Base-by-base conservation (phyloP, 306 rosid species). In the Cicer yamashitae region DNA sequence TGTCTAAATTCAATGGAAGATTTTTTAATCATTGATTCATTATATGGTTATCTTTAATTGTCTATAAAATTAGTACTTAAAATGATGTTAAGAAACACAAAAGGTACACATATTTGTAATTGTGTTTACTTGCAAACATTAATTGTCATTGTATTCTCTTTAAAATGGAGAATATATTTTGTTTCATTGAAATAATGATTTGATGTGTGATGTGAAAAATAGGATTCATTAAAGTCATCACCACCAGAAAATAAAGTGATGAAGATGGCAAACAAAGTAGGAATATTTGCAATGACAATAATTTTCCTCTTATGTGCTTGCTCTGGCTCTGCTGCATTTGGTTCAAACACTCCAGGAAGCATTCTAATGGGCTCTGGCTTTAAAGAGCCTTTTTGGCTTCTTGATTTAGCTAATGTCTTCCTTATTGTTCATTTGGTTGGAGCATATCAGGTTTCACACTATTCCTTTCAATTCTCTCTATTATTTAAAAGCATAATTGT, bases 201-300 rank as follows among this genome's bases (percentile, higher is more conserved):
- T 20, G 43, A 34, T 34, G 17, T 43, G 5, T 67, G 9, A 0
- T 10, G 2, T 53, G 34, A 25, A 76, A 75, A 79, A 45, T 70
- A 91, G 91, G 94, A 89, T 70, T 85, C 91, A 1, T 70, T 83
- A 40, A 88, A 78, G 77, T 86, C 94, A 44, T 80, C 87, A 3
- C 89, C 88, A 14, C 85, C 97, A 7, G 93, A 89, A 56, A 89
- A 88, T 81, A 78, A 79, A 73, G 87, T 79, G 67, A 91, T 89
- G 94, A 89, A 91, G 82, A 77, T 2, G 81, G 90, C 86, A 17
- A 87, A 78, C 56, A 71, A 2, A 82, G 78, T 83, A 9, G 84
- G 84, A 6, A 71, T 87, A 20, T 56, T 48, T 11, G 59, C 81
- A 0, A 91, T 91, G 96, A 46, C 80, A 40, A 1, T 75, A 7